Evolutionary conservation across 2,329 filamentous ascomycete genomes (phyloP).

Genomic region (Colletotrichum ledebouriae): DNA sequence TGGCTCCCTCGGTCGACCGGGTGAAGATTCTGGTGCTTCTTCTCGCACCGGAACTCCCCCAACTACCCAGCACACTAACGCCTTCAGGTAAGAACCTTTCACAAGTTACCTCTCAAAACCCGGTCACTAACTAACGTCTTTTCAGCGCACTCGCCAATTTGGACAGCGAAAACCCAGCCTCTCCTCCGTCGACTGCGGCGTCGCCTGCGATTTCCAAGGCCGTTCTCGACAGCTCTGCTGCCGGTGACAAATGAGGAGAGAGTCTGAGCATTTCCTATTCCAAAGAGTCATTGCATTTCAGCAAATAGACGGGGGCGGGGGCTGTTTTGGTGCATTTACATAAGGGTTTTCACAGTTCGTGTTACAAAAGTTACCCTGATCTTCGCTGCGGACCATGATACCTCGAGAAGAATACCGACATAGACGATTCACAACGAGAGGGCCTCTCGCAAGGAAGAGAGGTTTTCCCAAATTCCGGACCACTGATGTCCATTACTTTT

Average conservation of each 20-base stretch:
- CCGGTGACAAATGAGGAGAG: constrained; percentile 58
- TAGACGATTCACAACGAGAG: constrained; percentile 58
- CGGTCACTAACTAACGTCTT: constrained; percentile 52
- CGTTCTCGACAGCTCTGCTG: constrained; percentile 62
- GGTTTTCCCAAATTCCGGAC: constrained; percentile 44
- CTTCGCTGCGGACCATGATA: constrained; percentile 62
- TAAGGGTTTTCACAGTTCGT: constrained; percentile 59
- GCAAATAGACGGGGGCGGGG: constrained; percentile 65
- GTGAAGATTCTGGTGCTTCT: constrained; percentile 88
- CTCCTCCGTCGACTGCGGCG: constrained; percentile 77
- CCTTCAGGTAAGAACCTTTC: constrained; percentile 82
- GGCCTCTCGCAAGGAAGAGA: constrained; percentile 51
- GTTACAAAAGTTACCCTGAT: constrained; percentile 62
- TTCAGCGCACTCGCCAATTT: constrained; percentile 69
- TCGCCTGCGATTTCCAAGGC: constrained; percentile 77
- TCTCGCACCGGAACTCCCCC: constrained; percentile 93
- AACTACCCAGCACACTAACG: constrained; percentile 81
- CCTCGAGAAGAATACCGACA: constrained; percentile 56
- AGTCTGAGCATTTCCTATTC: constrained; percentile 47
- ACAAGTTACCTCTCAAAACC: not conserved
- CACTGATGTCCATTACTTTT: constrained; percentile 49
- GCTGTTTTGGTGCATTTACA: constrained; percentile 63
- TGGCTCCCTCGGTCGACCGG: constrained; percentile 77
- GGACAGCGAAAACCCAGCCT: constrained; percentile 74
- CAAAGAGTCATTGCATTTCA: constrained; percentile 58